Conservation (phyloP, 1,284 basidiomycete genomes). For the Sporisorium exsertum region DNA sequence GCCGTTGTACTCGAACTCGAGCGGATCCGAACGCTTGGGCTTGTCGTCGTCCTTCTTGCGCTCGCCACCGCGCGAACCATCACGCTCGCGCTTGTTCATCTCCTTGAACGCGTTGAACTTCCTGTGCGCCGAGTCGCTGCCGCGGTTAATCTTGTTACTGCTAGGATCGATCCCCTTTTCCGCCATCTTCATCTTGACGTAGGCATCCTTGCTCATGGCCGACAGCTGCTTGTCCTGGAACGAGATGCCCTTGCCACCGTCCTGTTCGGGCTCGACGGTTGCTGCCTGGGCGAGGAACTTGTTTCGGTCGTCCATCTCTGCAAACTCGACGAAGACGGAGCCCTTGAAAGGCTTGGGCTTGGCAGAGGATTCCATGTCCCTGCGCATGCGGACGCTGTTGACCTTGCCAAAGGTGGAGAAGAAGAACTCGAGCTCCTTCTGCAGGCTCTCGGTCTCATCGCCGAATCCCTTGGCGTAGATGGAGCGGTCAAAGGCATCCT, state of each 20-base stretch:
- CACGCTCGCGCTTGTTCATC: slow-evolving; percentile 72
- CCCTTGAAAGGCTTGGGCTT: slow-evolving; percentile 86
- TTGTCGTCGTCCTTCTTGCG: slow-evolving; percentile 47
- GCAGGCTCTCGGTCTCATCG: slow-evolving; percentile 78
- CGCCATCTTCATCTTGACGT: slow-evolving; percentile 96
- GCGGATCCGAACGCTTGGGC: slow-evolving; percentile 66
- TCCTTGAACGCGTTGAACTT: slow-evolving; percentile 90
- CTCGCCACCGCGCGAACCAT: slow-evolving; percentile 69
- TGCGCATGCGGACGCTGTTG: slow-evolving; percentile 87
- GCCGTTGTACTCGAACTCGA: slow-evolving; percentile 70
- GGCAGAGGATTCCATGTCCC: slow-evolving; percentile 71
- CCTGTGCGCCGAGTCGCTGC: slow-evolving; percentile 71
- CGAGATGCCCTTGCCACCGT: slow-evolving; percentile 56
- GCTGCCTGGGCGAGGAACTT: slow-evolving; percentile 82
- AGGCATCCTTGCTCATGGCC: slow-evolving; percentile 82
- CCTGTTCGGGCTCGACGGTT: slow-evolving; percentile 51
- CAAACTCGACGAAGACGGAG: slow-evolving; percentile 93
- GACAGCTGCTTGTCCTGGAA: slow-evolving; percentile 74
- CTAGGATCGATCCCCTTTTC: slow-evolving; percentile 83
- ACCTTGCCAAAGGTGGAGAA: slow-evolving; percentile 85
- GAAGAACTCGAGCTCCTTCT: slow-evolving; percentile 83
- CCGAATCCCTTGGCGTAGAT: slow-evolving; percentile 83
- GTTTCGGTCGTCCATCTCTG: slow-evolving; percentile 78
- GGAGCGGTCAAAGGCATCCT: slow-evolving; percentile 67
- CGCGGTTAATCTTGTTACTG: slow-evolving; percentile 74